Conservation (phyloP, 1,139 yeast species). For the Fermentozyma sake region DNA sequence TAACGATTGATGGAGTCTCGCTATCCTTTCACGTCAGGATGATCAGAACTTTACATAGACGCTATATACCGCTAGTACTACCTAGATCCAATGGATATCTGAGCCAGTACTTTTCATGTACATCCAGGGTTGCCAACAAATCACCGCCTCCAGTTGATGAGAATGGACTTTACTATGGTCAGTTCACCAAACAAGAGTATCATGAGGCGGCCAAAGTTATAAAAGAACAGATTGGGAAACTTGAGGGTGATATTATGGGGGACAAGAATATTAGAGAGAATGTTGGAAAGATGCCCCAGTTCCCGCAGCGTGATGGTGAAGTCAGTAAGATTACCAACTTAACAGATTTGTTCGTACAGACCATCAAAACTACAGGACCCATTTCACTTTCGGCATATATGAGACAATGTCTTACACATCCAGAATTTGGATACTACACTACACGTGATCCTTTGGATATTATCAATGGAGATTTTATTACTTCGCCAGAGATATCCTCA, state of each 20-base stretch:
- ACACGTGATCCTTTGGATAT: constrained; percentile 70
- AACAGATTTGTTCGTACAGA: constrained; percentile 42
- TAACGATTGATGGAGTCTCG: too few relatives aligned
- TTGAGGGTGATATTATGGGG: constrained; percentile 40
- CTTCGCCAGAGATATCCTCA: constrained; percentile 85
- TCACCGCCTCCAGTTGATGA: constrained; percentile 18
- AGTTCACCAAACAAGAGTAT: constrained; percentile 39
- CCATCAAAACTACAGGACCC: constrained; percentile 73
- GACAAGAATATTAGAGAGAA: constrained; percentile 33
- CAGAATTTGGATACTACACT: constrained; percentile 75
- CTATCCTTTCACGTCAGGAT: too few relatives aligned
- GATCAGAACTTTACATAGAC: too few relatives aligned
- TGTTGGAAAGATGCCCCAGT: constrained; percentile 32
- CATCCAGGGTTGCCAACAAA: too few relatives aligned
- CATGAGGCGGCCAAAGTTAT: constrained; percentile 34
- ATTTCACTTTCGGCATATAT: constrained; percentile 68
- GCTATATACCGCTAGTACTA: too few relatives aligned
- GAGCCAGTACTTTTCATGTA: too few relatives aligned
- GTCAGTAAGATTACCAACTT: constrained; percentile 22
- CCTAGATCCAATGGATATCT: too few relatives aligned
- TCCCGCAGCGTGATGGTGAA: constrained; percentile 21
- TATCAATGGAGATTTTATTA: constrained; percentile 66
- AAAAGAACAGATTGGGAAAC: constrained; percentile 28
- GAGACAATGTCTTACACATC: constrained; percentile 81
- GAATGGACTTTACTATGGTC: constrained; percentile 27